A percentile compares a stretch with the other conserved stretches of the same genome.
These are phyloP conservation scores for Yarrowia sp. DNA, from an alignment of 805 yeast species.

Conservation along the genomic window DNA sequence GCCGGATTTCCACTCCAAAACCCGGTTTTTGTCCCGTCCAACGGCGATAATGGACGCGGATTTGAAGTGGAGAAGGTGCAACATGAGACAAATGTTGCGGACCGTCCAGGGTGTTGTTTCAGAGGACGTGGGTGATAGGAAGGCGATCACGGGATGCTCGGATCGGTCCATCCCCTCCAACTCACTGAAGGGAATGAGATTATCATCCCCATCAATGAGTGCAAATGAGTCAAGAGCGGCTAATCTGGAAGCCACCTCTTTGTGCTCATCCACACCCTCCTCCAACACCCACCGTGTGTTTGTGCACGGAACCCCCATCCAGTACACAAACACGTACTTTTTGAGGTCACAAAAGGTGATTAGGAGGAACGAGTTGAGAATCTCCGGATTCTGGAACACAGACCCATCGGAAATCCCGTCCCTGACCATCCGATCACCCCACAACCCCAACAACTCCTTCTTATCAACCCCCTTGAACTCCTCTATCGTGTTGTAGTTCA, in stretches of 20 bases:
- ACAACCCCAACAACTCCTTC: constrained; percentile 48
- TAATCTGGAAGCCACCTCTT: not conserved
- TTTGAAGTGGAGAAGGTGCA: constrained; percentile 29
- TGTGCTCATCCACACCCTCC: not conserved
- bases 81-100: constrained; percentile 28
- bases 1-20: constrained; percentile 26
- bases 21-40: not conserved
- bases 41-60: not conserved
- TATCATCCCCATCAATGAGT: not conserved
- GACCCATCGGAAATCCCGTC: constrained; percentile 39
- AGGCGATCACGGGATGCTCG: not conserved
- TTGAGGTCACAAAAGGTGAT: constrained; percentile 85
- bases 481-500: constrained; percentile 79
- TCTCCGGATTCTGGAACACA: constrained; percentile 44
- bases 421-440: constrained; percentile 40
- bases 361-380: constrained; percentile 47
- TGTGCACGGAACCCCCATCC: constrained; percentile 80
- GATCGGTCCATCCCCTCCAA: not conserved
- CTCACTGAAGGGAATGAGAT: not conserved
- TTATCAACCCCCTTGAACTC: constrained; percentile 75
- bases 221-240: not conserved
- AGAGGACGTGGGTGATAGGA: not conserved
- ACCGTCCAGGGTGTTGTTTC: constrained; percentile 1
- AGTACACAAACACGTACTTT: constrained; percentile 80
- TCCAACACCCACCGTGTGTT: constrained; percentile 49